These are phyloP conservation scores for Kurtzmaniella quercitrusa DNA, from an alignment of 1,139 yeast genomes.

Conservation along the genomic window DNA sequence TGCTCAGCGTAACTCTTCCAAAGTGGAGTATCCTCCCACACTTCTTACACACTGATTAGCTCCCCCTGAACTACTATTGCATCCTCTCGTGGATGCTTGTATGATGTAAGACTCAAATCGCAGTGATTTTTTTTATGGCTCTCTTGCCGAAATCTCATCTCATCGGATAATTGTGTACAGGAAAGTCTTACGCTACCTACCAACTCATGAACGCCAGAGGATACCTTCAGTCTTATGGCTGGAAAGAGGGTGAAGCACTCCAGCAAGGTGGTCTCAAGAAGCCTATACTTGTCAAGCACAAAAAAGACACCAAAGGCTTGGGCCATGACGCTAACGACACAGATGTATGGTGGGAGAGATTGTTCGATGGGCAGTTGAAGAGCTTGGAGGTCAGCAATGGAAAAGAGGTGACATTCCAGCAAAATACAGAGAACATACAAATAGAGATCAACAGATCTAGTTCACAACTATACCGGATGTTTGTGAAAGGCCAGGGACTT, in stretches of 20 bases:
- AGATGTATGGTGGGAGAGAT: slow-evolving; percentile 96
- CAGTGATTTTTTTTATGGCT: background rate
- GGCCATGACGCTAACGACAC: slow-evolving; percentile 68
- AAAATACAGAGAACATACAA: slow-evolving; percentile 36
- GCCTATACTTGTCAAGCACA: slow-evolving; percentile 86
- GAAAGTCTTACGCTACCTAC: slow-evolving; percentile 1
- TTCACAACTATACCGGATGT: slow-evolving; percentile 67
- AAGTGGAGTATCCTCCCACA: no score
- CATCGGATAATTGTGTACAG: slow-evolving; percentile 3
- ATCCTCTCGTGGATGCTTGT: background rate
- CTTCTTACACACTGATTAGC: no score
- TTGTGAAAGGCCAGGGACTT: slow-evolving; percentile 81
- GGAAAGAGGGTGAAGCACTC: slow-evolving; percentile 89
- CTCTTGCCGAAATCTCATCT: slow-evolving; percentile 1
- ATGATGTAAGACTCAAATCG: background rate
- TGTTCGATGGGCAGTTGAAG: slow-evolving; percentile 90
- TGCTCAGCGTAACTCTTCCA: no score
- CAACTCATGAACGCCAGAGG: slow-evolving; percentile 66
- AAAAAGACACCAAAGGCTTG: slow-evolving; percentile 84
- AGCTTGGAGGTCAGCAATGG: slow-evolving; percentile 56
- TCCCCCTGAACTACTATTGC: no score
- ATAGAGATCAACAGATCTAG: slow-evolving; percentile 42
- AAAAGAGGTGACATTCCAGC: slow-evolving; percentile 31
- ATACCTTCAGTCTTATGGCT: slow-evolving; percentile 76
- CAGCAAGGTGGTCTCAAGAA: slow-evolving; percentile 73